Base-by-base conservation (phyloP, 1,139 yeast genomes). In the Debaryomycetaceae sp. region DNA sequence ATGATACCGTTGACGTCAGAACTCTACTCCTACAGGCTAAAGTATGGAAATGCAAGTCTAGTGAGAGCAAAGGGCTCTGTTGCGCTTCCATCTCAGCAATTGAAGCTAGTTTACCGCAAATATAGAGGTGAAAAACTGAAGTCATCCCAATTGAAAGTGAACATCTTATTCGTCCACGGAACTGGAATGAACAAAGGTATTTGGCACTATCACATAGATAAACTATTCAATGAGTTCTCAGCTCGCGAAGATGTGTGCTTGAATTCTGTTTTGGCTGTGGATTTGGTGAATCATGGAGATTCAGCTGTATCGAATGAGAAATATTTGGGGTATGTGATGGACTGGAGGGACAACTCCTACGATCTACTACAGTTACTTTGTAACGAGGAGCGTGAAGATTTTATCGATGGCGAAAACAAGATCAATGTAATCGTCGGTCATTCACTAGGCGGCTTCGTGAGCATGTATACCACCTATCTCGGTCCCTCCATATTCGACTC, bases 391-490 rank as follows among this genome's bases (percentile, higher is more conserved):
- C 49, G 52, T 1, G 58, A 59, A 1, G 58, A 50, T 20, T 72
- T 78, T 48, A 56, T 69, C 14, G 51, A 56, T 4, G 14, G 37
- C 11, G 67, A 67, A 2, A 57, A 65, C 5, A 66, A 69, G 22
- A 44, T 59, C 8, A 65, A 56, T 41, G 65, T 82, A 6, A 56
- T 69, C 6, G 56, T 81, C 24, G 88, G 87, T 17, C 88, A 83
- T 56, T 82, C 87, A 0, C 76, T 79, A 78, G 87, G 88, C 11
- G 88, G 87, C 0, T 69, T 69, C 45, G 72, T 68, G 40, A 67
- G 75, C 0, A 49, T 81, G 8, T 62, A 68, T 47, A 73, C 81
- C 3, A 69, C 75, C 2, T 64, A 65, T 20, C 56, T 72, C 31
- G 75, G 71, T 39, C 83, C 85, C 0, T 53, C 56, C 7, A 55